These are phyloP conservation scores for Dryadomyces quercivorus DNA, from an alignment of 2,329 filamentous ascomycete species.

Conservation along the genomic window DNA sequence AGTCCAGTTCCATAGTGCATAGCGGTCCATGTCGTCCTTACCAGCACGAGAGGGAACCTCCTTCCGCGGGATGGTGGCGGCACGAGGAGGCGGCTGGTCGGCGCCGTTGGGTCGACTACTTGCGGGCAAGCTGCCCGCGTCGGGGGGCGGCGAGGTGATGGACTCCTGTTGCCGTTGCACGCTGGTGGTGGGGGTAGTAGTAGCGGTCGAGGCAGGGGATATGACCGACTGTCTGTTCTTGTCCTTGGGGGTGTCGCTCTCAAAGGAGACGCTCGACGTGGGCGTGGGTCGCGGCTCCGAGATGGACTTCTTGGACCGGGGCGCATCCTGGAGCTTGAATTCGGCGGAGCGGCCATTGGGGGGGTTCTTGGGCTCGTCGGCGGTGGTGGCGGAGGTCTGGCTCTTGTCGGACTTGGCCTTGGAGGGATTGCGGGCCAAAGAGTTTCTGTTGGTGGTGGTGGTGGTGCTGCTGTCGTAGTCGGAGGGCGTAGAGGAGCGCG, in stretches of 20 bases:
- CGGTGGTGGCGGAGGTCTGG: slow-evolving; percentile 18
- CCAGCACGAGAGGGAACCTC: slow-evolving; percentile 41
- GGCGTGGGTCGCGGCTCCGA: slow-evolving; percentile 29
- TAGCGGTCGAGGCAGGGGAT: slow-evolving; percentile 11
- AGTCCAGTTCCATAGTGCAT: background rate
- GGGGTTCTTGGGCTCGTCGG: slow-evolving; percentile 27
- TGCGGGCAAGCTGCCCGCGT: slow-evolving; percentile 13
- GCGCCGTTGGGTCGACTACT: slow-evolving; percentile 26
- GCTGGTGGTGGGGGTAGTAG: slow-evolving; percentile 17
- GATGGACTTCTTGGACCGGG: slow-evolving; percentile 43
- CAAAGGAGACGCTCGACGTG: slow-evolving; percentile 27
- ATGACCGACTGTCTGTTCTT: slow-evolving; percentile 13
- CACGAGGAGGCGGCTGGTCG: slow-evolving; percentile 29
- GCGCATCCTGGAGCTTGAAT: slow-evolving; percentile 73
- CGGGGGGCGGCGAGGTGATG: too few species aligned
- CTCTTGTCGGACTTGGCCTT: slow-evolving; percentile 27
- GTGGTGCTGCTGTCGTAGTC: slow-evolving; percentile 39
- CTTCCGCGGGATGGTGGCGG: slow-evolving; percentile 49
- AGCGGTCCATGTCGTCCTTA: slow-evolving; percentile 22
- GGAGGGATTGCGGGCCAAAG: slow-evolving; percentile 33
- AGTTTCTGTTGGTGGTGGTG: slow-evolving; percentile 30
- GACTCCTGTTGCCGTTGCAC: too few species aligned
- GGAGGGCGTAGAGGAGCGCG: slow-evolving; percentile 45
- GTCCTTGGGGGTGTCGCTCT: slow-evolving; percentile 24
- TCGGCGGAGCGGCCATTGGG: slow-evolving; percentile 37